phyloP scores from a whole-genome alignment of 805 yeast genomes.

The Ogataea siamensis region DNA sequence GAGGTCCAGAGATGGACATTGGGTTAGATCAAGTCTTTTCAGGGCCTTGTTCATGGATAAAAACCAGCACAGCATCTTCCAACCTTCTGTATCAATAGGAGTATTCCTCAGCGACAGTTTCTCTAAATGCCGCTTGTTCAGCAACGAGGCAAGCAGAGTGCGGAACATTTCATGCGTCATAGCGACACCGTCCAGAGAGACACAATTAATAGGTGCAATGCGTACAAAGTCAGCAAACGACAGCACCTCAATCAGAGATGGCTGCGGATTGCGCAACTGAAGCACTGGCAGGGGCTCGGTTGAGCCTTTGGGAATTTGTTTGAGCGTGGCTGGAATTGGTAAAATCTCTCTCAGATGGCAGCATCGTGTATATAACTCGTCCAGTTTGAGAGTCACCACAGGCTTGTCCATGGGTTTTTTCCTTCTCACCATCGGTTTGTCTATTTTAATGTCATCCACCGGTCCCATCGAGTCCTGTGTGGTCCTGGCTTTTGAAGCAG shows the following conservation, averaged over 20 bases:
- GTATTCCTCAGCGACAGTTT: slow-evolving; percentile 79
- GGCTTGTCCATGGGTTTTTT: slow-evolving; percentile 37
- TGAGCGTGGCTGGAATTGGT: slow-evolving; percentile 86
- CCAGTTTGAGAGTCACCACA: slow-evolving; percentile 46
- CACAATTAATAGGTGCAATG: slow-evolving; percentile 74
- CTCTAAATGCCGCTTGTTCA: slow-evolving; percentile 62
- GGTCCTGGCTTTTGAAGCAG: slow-evolving; percentile 32
- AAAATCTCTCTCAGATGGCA: slow-evolving; percentile 89
- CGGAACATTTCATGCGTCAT: slow-evolving; percentile 75
- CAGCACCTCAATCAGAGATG: slow-evolving; percentile 82
- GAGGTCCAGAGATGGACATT: slow-evolving; percentile 50
- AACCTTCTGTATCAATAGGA: slow-evolving; percentile 65
- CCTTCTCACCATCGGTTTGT: slow-evolving; percentile 59
- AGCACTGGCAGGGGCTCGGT: slow-evolving; percentile 70
- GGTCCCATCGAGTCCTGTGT: slow-evolving; percentile 23
- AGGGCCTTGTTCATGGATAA: slow-evolving; percentile 59
- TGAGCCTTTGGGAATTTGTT: slow-evolving; percentile 76
- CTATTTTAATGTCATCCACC: slow-evolving; percentile 48
- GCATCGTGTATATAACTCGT: slow-evolving; percentile 82
- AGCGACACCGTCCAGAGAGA: slow-evolving; percentile 76
- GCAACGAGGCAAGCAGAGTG: slow-evolving; percentile 66
- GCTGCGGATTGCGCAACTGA: slow-evolving; percentile 81
- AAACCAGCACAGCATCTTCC: slow-evolving; percentile 79
- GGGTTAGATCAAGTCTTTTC: slow-evolving; percentile 67
- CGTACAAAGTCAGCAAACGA: slow-evolving; percentile 87